These are phyloP conservation scores for Saturnispora dispora DNA, from an alignment of 805 yeast genomes.

Conservation along the genomic window DNA sequence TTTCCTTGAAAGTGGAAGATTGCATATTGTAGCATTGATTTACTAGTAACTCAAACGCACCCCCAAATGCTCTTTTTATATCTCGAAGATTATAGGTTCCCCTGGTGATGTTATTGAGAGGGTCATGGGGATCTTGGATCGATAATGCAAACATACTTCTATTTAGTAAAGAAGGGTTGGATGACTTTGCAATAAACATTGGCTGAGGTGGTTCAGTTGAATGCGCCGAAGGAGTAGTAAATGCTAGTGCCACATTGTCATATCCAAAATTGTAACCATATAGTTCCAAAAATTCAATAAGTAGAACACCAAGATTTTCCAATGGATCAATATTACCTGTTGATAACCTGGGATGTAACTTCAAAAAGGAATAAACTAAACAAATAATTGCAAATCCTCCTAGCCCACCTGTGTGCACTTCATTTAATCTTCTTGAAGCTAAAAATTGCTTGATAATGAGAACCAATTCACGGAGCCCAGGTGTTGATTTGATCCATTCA, in stretches of 20 bases:
- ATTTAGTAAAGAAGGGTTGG: slow-evolving; percentile 29
- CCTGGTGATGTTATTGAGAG: slow-evolving; percentile 73
- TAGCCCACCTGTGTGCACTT: slow-evolving; percentile 87
- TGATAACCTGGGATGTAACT: slow-evolving; percentile 67
- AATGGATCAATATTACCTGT: slow-evolving; percentile 57
- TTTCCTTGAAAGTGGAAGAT: slow-evolving; percentile 50
- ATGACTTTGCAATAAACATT: slow-evolving; percentile 49
- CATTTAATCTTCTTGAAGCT: slow-evolving; percentile 65
- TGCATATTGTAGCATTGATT: slow-evolving; percentile 70
- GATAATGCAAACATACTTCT: slow-evolving; percentile 56
- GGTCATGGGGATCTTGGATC: slow-evolving; percentile 85
- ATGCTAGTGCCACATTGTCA: slow-evolving; percentile 64
- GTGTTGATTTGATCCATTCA: slow-evolving; percentile 61
- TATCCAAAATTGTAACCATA: slow-evolving; percentile 88
- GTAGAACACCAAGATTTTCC: slow-evolving; percentile 74
- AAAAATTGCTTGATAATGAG: slow-evolving; percentile 79
- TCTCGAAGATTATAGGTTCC: slow-evolving; percentile 75
- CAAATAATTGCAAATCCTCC: slow-evolving; percentile 95
- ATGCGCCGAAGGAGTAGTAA: slow-evolving; percentile 30
- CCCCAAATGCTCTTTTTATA: slow-evolving; percentile 77
- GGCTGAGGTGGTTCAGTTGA: slow-evolving; percentile 34
- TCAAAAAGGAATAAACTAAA: slow-evolving; percentile 67
- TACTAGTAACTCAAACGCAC: slow-evolving; percentile 71
- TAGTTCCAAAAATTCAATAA: slow-evolving; percentile 86
- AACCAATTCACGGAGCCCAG: slow-evolving; percentile 76